Evolutionary conservation across 129 eudicot genomes (phyloP).

Genomic region (Tagetes erecta): DNA sequence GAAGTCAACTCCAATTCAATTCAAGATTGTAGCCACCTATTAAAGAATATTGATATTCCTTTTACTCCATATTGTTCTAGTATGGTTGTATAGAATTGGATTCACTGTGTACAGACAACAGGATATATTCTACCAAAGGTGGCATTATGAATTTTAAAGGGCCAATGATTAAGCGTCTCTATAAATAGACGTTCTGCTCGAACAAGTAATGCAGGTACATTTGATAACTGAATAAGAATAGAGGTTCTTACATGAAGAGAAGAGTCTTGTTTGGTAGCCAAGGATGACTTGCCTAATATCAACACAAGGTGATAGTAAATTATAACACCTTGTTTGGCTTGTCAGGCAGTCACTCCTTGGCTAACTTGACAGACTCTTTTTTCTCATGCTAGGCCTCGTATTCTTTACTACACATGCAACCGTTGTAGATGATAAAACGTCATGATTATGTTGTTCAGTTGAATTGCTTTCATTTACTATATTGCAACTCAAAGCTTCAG

Average conservation of each 20-base stretch:
- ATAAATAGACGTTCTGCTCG: conserved; percentile 14
- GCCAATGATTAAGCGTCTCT: neutral
- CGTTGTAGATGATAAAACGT: no score
- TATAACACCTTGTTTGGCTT: neutral
- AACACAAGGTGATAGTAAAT: conserved; percentile 17
- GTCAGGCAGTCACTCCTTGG: conserved; percentile 33
- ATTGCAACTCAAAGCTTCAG: no score
- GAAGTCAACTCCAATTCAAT: conserved; percentile 24
- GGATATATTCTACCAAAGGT: conserved; percentile 18
- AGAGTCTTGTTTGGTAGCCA: conserved; percentile 38
- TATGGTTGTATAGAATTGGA: conserved; percentile 23
- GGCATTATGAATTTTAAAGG: conserved; percentile 1
- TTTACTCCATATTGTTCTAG: neutral
- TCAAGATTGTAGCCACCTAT: conserved; percentile 1
- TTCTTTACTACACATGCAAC: neutral
- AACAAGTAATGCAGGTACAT: neutral
- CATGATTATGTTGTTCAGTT: no score
- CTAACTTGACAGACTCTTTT: conserved; percentile 35
- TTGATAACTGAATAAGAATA: neutral
- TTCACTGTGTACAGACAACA: conserved; percentile 8
- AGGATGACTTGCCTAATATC: conserved; percentile 36
- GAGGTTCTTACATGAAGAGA: conserved; percentile 33
- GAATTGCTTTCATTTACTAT: neutral
- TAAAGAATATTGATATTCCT: conserved; percentile 17
- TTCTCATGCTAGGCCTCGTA: conserved; percentile 30